Percentiles rank a stretch among this genome's conserved stretches.
phyloP scores from a whole-genome alignment of 768 basidiomycete genomes.

The Pulveroboletus sp. region DNA sequence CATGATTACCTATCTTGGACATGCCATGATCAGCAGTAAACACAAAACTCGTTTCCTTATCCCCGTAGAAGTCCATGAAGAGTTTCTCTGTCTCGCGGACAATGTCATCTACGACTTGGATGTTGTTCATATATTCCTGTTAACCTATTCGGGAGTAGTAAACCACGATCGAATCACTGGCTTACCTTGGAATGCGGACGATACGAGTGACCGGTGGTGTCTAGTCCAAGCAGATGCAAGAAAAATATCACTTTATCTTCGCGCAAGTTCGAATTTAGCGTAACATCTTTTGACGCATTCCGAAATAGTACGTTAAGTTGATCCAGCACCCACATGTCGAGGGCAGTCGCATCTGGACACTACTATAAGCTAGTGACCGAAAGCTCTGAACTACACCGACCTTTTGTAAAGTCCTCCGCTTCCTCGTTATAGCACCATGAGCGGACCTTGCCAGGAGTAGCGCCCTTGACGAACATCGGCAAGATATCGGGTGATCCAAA shows the following conservation, averaged over 20 bases:
- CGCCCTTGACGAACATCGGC: constrained; percentile 81
- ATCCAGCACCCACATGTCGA: constrained; percentile 79
- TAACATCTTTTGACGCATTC: constrained; percentile 54
- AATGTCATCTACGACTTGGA: constrained; percentile 71
- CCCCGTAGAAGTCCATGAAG: constrained; percentile 58
- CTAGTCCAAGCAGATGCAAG: constrained; percentile 76
- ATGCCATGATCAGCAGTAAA: constrained; percentile 92
- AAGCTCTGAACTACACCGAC: constrained; percentile 27
- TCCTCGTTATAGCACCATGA: constrained; percentile 75
- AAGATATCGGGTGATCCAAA: constrained; percentile 88
- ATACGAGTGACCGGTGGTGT: constrained; percentile 85
- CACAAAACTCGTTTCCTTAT: constrained; percentile 66
- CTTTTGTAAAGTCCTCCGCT: constrained; percentile 85
- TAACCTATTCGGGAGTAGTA: background rate
- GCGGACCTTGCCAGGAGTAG: constrained; percentile 60
- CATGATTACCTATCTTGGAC: constrained; percentile 85
- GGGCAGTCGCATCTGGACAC: constrained; percentile 59
- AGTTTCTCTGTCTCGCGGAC: constrained; percentile 62
- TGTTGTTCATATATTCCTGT: constrained; percentile 84
- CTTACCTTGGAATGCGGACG: constrained; percentile 70
- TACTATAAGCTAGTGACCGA: background rate
- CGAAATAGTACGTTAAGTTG: constrained; percentile 56
- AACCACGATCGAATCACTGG: background rate
- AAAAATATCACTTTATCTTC: constrained; percentile 70
- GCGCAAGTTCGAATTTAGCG: constrained; percentile 48